Evolutionary conservation across 208 protist genomes (phyloP).

Genomic region (Trypanosoma boissoni): DNA sequence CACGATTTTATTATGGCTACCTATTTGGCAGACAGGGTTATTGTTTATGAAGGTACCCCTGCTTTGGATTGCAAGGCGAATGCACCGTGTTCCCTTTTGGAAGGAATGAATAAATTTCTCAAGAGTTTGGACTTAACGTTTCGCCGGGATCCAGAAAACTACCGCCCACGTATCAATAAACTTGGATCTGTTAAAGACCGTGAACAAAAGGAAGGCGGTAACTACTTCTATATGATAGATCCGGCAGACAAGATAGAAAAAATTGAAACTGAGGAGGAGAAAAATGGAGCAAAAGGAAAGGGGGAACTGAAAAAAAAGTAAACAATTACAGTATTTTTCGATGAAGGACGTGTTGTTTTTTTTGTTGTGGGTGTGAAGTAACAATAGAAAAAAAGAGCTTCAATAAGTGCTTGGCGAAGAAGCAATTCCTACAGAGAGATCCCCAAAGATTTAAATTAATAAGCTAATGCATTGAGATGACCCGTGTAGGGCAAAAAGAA

Average conservation of each 20-base stretch:
- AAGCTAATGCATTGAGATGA: too few species aligned
- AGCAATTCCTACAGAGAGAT: too few species aligned
- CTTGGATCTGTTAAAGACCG: slow-evolving; percentile 96
- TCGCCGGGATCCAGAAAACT: slow-evolving; percentile 98
- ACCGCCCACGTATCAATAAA: slow-evolving; percentile 99
- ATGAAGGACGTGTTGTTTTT: too few species aligned
- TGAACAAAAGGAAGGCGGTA: slow-evolving; percentile 97
- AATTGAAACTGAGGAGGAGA: slow-evolving; percentile 20
- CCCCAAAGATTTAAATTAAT: too few species aligned
- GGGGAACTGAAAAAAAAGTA: slow-evolving; percentile 13
- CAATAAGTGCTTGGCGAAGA: too few species aligned
- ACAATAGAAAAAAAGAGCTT: too few species aligned
- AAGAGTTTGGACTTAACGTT: slow-evolving; percentile 98
- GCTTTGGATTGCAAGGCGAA: slow-evolving; percentile 94
- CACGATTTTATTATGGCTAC: slow-evolving; percentile 99
- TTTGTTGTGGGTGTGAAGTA: too few species aligned
- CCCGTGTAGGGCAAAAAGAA: neutral
- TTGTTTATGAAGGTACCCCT: slow-evolving; percentile 99
- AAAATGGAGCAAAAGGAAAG: slow-evolving; percentile 28
- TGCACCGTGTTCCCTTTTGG: slow-evolving; percentile 75
- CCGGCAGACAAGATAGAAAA: slow-evolving; percentile 32
- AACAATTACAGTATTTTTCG: slow-evolving; percentile 10
- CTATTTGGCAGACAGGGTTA: slow-evolving; percentile 99
- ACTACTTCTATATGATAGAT: slow-evolving; percentile 98
- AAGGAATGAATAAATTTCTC: slow-evolving; percentile 98